A percentile compares a stretch with the other conserved stretches of the same genome.
Evolutionary conservation across 176 grass and related monocot species (phyloP).

Genomic region (Aegilops bicornis): DNA sequence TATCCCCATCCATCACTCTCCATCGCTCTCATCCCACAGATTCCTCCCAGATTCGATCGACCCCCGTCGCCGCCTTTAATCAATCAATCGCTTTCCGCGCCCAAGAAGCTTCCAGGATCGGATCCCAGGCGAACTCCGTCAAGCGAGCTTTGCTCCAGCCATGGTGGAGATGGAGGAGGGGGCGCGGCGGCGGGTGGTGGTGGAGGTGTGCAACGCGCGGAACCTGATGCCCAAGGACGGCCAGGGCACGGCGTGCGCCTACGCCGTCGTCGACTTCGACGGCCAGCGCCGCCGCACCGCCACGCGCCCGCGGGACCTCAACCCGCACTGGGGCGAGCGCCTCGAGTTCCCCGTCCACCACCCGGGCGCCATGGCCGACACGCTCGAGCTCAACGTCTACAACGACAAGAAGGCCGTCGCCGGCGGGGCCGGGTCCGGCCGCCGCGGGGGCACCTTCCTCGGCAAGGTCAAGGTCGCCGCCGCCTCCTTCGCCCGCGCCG

Average conservation of each 20-base stretch:
- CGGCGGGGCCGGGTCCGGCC: not conserved
- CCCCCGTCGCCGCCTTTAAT: not conserved
- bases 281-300: constrained; percentile 93
- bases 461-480: constrained; percentile 91
- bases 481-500: constrained; percentile 50
- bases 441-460: constrained; percentile 66
- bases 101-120: constrained; percentile 25
- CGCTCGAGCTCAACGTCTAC: constrained; percentile 94
- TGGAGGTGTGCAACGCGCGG: constrained; percentile 88
- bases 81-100: not conserved
- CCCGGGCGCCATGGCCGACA: constrained; percentile 59
- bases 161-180: constrained; percentile 65
- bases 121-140: not conserved
- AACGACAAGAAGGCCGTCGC: constrained; percentile 84
- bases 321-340: constrained; percentile 84
- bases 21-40: not conserved
- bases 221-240: constrained; percentile 99
- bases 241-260: constrained; percentile 90
- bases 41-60: not conserved
- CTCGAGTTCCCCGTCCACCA: constrained; percentile 91
- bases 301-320: constrained; percentile 75
- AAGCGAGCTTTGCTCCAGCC: not conserved
- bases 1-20: not conserved
- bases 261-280: constrained; percentile 97
- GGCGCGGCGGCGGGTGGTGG: constrained; percentile 59